Conservation (phyloP, 202 grass and related monocot genomes). For the Musa balbisiana region DNA sequence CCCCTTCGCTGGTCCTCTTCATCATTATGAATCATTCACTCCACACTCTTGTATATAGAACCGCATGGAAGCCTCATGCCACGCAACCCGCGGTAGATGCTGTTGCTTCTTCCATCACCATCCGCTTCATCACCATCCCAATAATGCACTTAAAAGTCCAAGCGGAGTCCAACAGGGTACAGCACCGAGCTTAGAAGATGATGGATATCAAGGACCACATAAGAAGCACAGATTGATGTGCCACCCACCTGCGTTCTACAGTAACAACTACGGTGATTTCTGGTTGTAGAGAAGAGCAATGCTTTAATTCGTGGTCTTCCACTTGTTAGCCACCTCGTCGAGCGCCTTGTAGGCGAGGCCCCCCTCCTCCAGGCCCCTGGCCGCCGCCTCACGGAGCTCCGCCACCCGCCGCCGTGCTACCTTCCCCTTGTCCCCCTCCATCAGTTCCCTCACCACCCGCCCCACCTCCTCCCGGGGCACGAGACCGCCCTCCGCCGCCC, state of each 20-base stretch:
- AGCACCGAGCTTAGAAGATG: no score
- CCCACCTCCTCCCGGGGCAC: slow-evolving; percentile 41
- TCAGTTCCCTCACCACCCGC: slow-evolving; percentile 25
- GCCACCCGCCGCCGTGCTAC: not conserved
- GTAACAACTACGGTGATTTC: no score
- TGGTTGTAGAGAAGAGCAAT: no score
- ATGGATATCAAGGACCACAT: no score
- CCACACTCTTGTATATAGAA: no score
- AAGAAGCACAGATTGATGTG: no score
- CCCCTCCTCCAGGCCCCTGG: not conserved
- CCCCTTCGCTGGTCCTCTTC: no score
- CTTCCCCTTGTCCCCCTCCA: slow-evolving; percentile 34
- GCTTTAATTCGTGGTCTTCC: not conserved
- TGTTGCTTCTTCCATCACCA: no score
- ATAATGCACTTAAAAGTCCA: not conserved
- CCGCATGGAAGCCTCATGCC: no score
- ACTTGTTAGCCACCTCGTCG: not conserved
- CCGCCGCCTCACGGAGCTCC: not conserved
- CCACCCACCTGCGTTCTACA: no score
- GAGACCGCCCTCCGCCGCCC: not conserved
- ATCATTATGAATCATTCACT: no score
- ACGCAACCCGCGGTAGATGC: no score
- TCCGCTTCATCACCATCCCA: not conserved
- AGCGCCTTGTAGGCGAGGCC: not conserved
- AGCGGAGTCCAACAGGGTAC: not conserved